phyloP scores from a whole-genome alignment of 2,329 filamentous ascomycete genomes.

The Microdochium trichocladiopsis region DNA sequence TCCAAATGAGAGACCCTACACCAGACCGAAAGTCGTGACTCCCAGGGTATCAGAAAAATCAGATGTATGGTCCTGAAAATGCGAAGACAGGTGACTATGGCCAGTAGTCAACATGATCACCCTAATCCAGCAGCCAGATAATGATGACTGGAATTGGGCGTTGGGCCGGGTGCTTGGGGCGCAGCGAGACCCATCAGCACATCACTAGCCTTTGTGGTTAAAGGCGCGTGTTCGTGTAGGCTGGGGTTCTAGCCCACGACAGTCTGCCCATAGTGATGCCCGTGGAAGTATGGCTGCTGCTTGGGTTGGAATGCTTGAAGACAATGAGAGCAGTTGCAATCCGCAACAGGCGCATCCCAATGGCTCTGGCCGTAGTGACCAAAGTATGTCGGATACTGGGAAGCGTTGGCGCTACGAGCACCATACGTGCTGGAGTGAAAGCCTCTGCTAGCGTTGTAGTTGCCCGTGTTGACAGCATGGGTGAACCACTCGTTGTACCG shows the following conservation, averaged over 20 bases:
- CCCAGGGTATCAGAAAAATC: conserved; percentile 22
- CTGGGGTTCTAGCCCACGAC: conserved; percentile 42
- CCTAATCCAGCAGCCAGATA: conserved; percentile 7
- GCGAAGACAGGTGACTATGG: conserved; percentile 10
- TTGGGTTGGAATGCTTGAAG: conserved; percentile 32
- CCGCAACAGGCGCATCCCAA: conserved; percentile 44
- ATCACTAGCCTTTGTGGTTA: no score
- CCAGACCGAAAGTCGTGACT: conserved; percentile 5
- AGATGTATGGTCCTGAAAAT: conserved; percentile 21
- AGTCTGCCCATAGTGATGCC: conserved; percentile 43
- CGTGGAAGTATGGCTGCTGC: conserved; percentile 38
- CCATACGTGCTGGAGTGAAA: conserved; percentile 33
- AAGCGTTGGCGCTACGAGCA: conserved; percentile 31
- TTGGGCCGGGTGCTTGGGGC: no score
- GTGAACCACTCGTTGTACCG: conserved; percentile 54
- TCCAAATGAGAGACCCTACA: no score
- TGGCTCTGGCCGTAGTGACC: conserved; percentile 33
- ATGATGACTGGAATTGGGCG: no score
- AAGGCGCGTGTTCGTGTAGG: no score
- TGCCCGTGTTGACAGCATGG: conserved; percentile 23
- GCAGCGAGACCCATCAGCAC: no score
- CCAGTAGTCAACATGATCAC: not conserved
- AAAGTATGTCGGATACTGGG: conserved; percentile 33
- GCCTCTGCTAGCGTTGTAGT: conserved; percentile 22
- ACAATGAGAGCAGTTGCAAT: conserved; percentile 43